Evolutionary conservation across 768 basidiomycete species (phyloP).

Genomic region (Mrakia gelida): DNA sequence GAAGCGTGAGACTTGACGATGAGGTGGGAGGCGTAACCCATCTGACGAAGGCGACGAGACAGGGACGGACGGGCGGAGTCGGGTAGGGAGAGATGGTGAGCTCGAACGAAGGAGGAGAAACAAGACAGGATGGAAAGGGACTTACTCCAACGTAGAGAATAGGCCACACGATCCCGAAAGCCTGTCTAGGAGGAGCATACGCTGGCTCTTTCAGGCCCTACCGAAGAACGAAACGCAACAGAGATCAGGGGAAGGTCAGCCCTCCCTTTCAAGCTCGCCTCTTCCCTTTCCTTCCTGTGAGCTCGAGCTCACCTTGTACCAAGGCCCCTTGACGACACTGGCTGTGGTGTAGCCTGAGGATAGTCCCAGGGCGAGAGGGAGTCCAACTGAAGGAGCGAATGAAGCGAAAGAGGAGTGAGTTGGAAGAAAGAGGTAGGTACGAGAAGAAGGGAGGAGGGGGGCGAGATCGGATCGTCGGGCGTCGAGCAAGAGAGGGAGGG

Average conservation of each 20-base stretch:
- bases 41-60: conserved; percentile 36
- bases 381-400: conserved; percentile 3
- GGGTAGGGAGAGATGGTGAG: not conserved
- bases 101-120: not conserved
- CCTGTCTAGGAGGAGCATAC: conserved; percentile 14
- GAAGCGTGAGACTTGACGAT: conserved; percentile 56
- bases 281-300: too few species aligned
- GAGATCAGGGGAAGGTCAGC: not conserved
- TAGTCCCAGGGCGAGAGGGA: conserved; percentile 23
- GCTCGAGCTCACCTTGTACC: conserved; percentile 20
- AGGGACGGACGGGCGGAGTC: not conserved
- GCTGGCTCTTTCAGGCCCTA: conserved; percentile 6
- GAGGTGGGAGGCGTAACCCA: conserved; percentile 67
- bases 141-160: conserved; percentile 16
- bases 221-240: not conserved
- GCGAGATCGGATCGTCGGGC: not conserved
- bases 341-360: conserved; percentile 20
- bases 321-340: conserved; percentile 15
- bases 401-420: not conserved
- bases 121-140: too few species aligned
- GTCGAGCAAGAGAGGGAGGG: not conserved
- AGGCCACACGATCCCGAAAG: conserved; percentile 31
- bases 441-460: too few species aligned
- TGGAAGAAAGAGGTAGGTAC: too few species aligned
- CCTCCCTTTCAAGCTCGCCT: not conserved